Evolutionary conservation across 805 yeast species (phyloP).

Genomic region (Metschnikowia aberdeeniae): DNA sequence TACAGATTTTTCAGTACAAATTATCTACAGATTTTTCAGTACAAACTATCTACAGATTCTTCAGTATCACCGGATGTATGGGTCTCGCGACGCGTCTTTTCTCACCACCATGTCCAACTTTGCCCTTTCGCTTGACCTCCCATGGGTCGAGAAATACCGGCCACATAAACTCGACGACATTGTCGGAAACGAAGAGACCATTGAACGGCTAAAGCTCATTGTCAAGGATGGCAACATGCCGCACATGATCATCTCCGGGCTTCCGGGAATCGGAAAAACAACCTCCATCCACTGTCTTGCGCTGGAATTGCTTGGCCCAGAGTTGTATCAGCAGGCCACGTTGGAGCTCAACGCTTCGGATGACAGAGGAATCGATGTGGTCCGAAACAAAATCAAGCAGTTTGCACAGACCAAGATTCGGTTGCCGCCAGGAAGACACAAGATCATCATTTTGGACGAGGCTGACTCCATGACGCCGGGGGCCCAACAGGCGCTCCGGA

Average conservation of each 20-base stretch:
- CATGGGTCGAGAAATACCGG: conserved; percentile 90
- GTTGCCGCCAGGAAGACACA: conserved; percentile 85
- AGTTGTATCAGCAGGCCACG: conserved; percentile 72
- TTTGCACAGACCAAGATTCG: conserved; percentile 93
- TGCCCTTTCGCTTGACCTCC: conserved; percentile 29
- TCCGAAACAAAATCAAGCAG: conserved; percentile 86
- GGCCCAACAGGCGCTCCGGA: conserved; percentile 89
- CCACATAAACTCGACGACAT: conserved; percentile 76
- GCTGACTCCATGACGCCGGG: conserved; percentile 97
- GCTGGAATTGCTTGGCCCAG: conserved; percentile 67
- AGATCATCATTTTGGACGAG: conserved; percentile 89
- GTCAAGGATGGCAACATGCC: conserved; percentile 96
- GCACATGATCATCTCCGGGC: conserved; percentile 89
- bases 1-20: no score
- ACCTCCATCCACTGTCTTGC: conserved; percentile 92
- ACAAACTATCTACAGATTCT: no score
- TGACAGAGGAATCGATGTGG: conserved; percentile 96
- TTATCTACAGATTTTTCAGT: no score
- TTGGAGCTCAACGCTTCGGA: conserved; percentile 94
- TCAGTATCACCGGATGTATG: neutral
- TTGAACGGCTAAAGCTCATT: conserved; percentile 76
- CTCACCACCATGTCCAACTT: conserved; percentile 7
- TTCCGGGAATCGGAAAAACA: conserved; percentile 97
- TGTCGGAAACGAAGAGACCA: conserved; percentile 90
- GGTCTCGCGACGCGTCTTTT: conserved; percentile 5